These are phyloP conservation scores for Penicillium sp. DNA, from an alignment of 2,329 filamentous ascomycete genomes.

Conservation along the genomic window DNA sequence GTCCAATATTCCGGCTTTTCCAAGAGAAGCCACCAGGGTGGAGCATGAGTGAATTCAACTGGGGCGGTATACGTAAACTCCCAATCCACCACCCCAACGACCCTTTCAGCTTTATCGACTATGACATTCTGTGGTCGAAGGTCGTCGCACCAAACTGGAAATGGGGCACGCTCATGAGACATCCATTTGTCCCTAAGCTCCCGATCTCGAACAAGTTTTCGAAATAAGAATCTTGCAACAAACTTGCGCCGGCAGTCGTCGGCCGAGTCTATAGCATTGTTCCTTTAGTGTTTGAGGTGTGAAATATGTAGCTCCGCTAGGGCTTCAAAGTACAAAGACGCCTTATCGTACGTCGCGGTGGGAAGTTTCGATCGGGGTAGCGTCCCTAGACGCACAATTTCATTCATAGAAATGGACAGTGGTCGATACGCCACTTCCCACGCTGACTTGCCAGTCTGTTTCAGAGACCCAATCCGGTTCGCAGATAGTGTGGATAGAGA, in stretches of 20 bases:
- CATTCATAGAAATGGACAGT: background rate
- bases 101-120: slow-evolving; percentile 4
- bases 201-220: slow-evolving; percentile 17
- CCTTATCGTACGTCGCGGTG: slow-evolving; percentile 23
- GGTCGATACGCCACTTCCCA: slow-evolving; percentile 4
- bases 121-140: slow-evolving; percentile 18
- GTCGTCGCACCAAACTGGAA: slow-evolving; percentile 24
- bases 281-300: slow-evolving; percentile 39
- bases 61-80: too few relatives aligned
- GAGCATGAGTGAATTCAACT: slow-evolving; percentile 17
- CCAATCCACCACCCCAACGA: slow-evolving; percentile 20
- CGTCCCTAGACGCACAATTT: slow-evolving; percentile 28
- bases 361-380: slow-evolving; percentile 19
- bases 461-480: slow-evolving; percentile 2
- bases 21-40: slow-evolving; percentile 10
- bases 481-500: slow-evolving; percentile 3
- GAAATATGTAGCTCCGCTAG: slow-evolving; percentile 43
- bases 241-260: slow-evolving; percentile 21
- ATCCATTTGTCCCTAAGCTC: slow-evolving; percentile 11
- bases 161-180: slow-evolving; percentile 19
- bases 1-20: slow-evolving; percentile 22
- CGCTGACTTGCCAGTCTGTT: background rate
- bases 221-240: slow-evolving; percentile 21
- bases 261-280: slow-evolving; percentile 33
- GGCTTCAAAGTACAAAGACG: slow-evolving; percentile 38